phyloP scores from a whole-genome alignment of 305 asterid genomes.

The Coffea humblotiana region DNA sequence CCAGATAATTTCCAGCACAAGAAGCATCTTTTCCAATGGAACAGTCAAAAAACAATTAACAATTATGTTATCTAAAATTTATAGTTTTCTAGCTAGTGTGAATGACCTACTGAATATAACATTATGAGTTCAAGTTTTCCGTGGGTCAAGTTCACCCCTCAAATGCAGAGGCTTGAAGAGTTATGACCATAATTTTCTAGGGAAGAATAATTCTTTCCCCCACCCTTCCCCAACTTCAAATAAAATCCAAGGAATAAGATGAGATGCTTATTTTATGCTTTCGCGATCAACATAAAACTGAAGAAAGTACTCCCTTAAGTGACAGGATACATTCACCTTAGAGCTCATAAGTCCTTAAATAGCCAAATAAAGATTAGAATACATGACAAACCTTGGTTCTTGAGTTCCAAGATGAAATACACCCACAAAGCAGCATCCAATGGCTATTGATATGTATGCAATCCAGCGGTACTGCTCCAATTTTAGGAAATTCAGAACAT shows the following conservation, averaged over 20 bases:
- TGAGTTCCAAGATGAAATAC: slow-evolving; percentile 68
- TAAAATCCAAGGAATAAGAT: neutral
- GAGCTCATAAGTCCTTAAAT: neutral
- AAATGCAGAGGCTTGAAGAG: no score
- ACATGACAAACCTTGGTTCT: slow-evolving; percentile 72
- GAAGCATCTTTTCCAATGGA: no score
- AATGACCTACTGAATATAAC: neutral
- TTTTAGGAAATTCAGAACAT: slow-evolving; percentile 25
- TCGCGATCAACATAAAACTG: neutral
- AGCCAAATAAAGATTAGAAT: slow-evolving; percentile 9
- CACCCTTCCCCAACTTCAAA: neutral
- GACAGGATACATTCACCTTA: neutral
- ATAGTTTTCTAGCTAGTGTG: neutral
- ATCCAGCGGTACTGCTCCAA: slow-evolving; percentile 77
- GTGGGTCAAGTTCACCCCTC: neutral
- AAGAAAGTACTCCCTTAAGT: neutral
- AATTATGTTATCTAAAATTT: no score
- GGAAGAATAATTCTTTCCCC: neutral
- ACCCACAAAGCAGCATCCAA: slow-evolving; percentile 74
- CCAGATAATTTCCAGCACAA: neutral
- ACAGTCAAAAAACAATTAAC: no score
- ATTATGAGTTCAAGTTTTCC: neutral
- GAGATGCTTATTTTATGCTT: neutral
- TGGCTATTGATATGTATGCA: slow-evolving; percentile 68
- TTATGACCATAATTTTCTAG: neutral